Conservation (phyloP, 495 filamentous ascomycete species). For the Tuber melanosporum region DNA sequence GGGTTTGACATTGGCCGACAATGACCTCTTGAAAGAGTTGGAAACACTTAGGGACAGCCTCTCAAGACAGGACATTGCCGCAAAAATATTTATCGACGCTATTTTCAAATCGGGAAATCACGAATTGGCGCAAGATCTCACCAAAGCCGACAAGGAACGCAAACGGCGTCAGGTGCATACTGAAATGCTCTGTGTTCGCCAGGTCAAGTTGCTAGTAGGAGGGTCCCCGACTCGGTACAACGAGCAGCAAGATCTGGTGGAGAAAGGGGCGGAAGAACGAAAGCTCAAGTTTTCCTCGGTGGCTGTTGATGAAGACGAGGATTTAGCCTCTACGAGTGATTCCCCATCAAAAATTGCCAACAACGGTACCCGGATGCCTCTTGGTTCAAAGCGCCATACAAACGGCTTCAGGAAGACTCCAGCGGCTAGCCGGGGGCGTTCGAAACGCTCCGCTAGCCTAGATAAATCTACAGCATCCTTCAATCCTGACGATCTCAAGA, state of each 20-base stretch:
- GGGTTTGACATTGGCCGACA: slow-evolving; percentile 16
- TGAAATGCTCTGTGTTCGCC: slow-evolving; percentile 34
- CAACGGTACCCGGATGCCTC: slow-evolving; percentile 6
- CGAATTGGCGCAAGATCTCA: slow-evolving; percentile 24
- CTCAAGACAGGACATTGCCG: slow-evolving; percentile 34
- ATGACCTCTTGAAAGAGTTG: slow-evolving; percentile 24
- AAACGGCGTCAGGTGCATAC: slow-evolving; percentile 37
- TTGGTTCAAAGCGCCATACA: slow-evolving; percentile 4
- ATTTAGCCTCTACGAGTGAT: not conserved
- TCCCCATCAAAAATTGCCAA: slow-evolving; percentile 1
- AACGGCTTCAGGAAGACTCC: slow-evolving; percentile 1
- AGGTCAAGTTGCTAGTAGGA: slow-evolving; percentile 31
- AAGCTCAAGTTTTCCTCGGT: slow-evolving; percentile 10
- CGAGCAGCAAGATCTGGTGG: slow-evolving; percentile 14
- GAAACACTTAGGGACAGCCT: slow-evolving; percentile 21
- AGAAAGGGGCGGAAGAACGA: not conserved
- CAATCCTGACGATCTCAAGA: slow-evolving; percentile 29
- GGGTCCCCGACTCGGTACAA: not conserved
- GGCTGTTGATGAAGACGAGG: not conserved
- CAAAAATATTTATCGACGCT: slow-evolving; percentile 31
- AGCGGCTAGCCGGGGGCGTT: slow-evolving; percentile 12
- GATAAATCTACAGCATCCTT: slow-evolving; percentile 24
- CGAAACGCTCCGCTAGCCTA: slow-evolving; percentile 14
- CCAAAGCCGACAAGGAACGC: slow-evolving; percentile 37
- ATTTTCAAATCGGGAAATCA: slow-evolving; percentile 26